Base-by-base conservation (phyloP, 2,329 filamentous ascomycete genomes). In the Neobulgaria alba region DNA sequence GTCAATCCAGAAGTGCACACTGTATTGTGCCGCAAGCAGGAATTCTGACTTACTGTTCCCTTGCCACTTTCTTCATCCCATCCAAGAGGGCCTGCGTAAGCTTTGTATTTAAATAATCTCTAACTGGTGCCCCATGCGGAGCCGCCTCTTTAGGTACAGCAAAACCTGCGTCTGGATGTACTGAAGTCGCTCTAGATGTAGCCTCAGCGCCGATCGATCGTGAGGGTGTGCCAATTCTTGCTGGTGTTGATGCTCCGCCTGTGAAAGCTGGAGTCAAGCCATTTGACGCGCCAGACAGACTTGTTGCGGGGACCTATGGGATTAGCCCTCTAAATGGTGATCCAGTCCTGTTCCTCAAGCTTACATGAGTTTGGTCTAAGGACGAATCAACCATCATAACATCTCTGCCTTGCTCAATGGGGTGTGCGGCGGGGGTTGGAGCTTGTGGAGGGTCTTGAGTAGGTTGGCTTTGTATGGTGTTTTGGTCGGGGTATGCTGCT, bases 11-110 rank as follows among this genome's bases (percentile, higher is more conserved):
- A 21, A 45, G 21, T 38, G 15, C 15, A 10, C 7, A 33, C 5
- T 33, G 7, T 16, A 16, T 8, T 7, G 18, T 31, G 10, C 9
- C n/a, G 18, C 18, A 16, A 7, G 3, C 30, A 7, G 30, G 10
- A 16, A 9, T 7, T 7, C 18, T 7, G 18, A 71, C 80, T 56
- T 63, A 86, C 82, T 82, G 75, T 31, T 86, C 79, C 51, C 75
- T 78, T 3, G 79, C 80, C 45, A 88, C 59, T 40, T 72, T 62
- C 64, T 86, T 87, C 79, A 88, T 83, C 17, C 82, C 83, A 54
- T 87, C 82, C 29, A 87, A 63, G 43, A 88, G 56, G 18, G 74
- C 71, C 1, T 75, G 75, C 0, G 81, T 83, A 30, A 88, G 73
- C 53, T 79, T 84, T 36, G 72, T 69, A 56, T 87, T 87, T 51